phyloP scores from a whole-genome alignment of 768 basidiomycete species.

The Coprinellus micaceus region DNA sequence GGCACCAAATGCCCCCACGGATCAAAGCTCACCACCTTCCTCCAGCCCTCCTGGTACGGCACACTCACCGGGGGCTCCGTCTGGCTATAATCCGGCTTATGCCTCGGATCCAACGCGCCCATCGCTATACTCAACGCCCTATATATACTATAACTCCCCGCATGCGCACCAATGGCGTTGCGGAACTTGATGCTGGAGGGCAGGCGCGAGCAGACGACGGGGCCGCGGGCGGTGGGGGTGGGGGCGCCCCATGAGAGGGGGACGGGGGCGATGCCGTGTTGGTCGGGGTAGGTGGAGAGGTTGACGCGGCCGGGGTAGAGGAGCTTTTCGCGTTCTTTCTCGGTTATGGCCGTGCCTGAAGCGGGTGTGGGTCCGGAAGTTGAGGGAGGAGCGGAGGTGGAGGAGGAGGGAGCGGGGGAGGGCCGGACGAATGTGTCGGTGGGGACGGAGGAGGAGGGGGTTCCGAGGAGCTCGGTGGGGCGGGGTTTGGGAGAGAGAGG shows the following conservation, averaged over 20 bases:
- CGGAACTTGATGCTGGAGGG: conserved; percentile 81
- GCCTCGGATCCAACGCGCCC: conserved; percentile 71
- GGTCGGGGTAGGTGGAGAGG: conserved; percentile 91
- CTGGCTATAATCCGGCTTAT: conserved; percentile 77
- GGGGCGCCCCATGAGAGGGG: conserved; percentile 79
- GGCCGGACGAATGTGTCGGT: conserved; percentile 15
- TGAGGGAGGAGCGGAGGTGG: conserved; percentile 14
- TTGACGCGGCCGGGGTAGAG: conserved; percentile 82
- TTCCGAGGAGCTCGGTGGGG: conserved; percentile 30
- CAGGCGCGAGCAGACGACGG: conserved; percentile 85
- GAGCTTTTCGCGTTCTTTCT: conserved; percentile 65
- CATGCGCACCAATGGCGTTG: conserved; percentile 92
- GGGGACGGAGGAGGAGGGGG: conserved; percentile 22
- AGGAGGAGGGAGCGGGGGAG: conserved; percentile 20
- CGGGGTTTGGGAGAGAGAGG: conserved; percentile 8
- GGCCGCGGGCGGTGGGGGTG: conserved; percentile 66
- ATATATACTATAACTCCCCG: conserved; percentile 92
- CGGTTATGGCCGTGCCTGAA: conserved; percentile 11
- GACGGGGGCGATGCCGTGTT: conserved; percentile 81
- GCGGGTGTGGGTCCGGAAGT: conserved; percentile 18
- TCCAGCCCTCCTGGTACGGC: conserved; percentile 74
- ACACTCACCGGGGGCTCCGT: conserved; percentile 85
- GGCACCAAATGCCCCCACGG: conserved; percentile 91
- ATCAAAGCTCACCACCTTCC: conserved; percentile 88
- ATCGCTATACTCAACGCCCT: conserved; percentile 90